Evolutionary conservation across 179 eudicot species (phyloP).

Genomic region (Patellifolia procumbens): DNA sequence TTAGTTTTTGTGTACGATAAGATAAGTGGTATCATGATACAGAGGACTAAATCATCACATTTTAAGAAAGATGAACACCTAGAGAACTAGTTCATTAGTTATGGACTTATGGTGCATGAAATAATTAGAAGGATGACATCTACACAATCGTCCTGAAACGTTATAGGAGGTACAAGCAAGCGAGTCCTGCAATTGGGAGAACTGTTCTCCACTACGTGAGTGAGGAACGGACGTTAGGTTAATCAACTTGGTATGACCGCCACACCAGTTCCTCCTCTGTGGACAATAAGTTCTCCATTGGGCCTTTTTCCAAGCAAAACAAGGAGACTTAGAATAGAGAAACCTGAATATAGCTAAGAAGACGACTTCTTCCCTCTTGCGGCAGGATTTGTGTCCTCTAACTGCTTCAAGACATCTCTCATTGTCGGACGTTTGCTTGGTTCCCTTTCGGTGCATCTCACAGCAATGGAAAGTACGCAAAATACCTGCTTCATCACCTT

Average conservation of each 20-base stretch:
- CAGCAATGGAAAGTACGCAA: slow-evolving; percentile 50
- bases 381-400: slow-evolving; percentile 34
- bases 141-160: not conserved
- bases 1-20: not conserved
- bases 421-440: slow-evolving; percentile 60
- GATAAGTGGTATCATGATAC: not conserved
- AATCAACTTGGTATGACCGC: too few relatives aligned
- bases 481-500: slow-evolving; percentile 49
- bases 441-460: slow-evolving; percentile 63
- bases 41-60: not conserved
- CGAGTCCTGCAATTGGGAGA: too few relatives aligned
- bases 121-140: not conserved
- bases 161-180: not conserved
- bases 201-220: too few relatives aligned
- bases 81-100: not conserved
- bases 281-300: too few relatives aligned
- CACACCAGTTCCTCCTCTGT: too few relatives aligned
- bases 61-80: not conserved
- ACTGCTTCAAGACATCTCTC: slow-evolving; percentile 66
- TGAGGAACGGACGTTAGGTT: too few relatives aligned
- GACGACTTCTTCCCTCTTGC: slow-evolving; percentile 32
- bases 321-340: not conserved
- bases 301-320: not conserved
- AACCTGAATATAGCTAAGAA: slow-evolving; percentile 1
- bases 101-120: not conserved